Conservation (phyloP, 2,329 filamentous ascomycete species). For the Colletotrichum scovillei region DNA sequence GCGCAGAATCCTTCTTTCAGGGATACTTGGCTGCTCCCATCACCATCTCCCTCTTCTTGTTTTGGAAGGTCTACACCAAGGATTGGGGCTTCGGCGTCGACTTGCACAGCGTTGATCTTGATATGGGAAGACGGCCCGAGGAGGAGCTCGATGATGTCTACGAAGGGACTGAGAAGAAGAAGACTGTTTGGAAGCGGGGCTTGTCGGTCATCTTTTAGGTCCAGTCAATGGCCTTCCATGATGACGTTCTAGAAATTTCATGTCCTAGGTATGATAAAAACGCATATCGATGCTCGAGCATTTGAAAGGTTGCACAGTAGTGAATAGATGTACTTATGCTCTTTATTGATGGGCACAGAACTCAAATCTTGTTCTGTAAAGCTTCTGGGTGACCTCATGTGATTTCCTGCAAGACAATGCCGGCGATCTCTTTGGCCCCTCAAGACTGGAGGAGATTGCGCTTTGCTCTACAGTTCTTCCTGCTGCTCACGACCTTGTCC, state of each 20-base stretch:
- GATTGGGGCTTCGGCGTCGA: conserved; percentile 68
- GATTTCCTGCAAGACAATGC: not conserved
- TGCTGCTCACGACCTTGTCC: not conserved
- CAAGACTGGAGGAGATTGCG: no score
- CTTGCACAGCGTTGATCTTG: conserved; percentile 70
- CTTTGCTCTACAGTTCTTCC: not conserved
- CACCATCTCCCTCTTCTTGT: conserved; percentile 67
- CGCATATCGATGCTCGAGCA: not conserved
- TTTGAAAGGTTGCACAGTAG: not conserved
- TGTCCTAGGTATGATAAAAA: not conserved
- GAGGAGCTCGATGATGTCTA: conserved; percentile 65
- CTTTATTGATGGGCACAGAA: not conserved
- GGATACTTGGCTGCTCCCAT: conserved; percentile 67
- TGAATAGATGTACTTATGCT: not conserved
- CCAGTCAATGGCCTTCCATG: not conserved
- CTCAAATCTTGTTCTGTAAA: not conserved
- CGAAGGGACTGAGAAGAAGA: conserved; percentile 43
- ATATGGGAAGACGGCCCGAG: conserved; percentile 52
- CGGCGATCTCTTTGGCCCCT: no score
- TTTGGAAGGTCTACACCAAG: conserved; percentile 70
- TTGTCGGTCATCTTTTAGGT: not conserved
- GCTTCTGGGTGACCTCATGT: not conserved
- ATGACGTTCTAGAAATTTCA: no score
- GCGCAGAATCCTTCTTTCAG: conserved; percentile 67
- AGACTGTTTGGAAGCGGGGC: not conserved